Evolutionary conservation across 2,329 filamentous ascomycete genomes (phyloP).

Genomic region (Leptographium radiaticola): DNA sequence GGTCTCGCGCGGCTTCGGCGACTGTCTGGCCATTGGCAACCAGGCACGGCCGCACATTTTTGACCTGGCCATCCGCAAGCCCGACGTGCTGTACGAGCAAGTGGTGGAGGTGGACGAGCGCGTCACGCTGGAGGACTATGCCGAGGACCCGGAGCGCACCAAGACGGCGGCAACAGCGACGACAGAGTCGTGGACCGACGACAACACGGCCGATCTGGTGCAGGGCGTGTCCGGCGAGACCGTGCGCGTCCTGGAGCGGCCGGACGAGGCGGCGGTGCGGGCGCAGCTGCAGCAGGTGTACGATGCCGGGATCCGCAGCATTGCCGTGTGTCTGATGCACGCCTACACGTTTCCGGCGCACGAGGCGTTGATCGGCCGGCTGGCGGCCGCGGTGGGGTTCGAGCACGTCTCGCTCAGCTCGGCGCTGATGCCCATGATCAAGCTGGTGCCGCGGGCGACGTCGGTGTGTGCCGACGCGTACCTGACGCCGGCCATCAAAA

Average conservation of each 20-base stretch:
- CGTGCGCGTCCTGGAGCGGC: conserved; percentile 41
- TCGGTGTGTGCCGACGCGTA: conserved; percentile 66
- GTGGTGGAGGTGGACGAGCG: conserved; percentile 8
- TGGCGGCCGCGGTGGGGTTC: conserved; percentile 6
- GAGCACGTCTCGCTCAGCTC: neutral
- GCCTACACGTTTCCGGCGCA: conserved; percentile 10
- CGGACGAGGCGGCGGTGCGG: conserved; percentile 40
- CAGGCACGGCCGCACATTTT: conserved; percentile 7
- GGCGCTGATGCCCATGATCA: conserved; percentile 45
- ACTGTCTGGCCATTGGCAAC: conserved; percentile 5
- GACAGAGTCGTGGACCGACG: too few relatives aligned
- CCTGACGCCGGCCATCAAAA: conserved; percentile 56
- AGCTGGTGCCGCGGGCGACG: conserved; percentile 54
- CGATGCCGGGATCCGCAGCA: conserved; percentile 37
- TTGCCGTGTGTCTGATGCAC: conserved; percentile 23
- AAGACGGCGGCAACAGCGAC: neutral
- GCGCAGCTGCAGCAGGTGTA: conserved; percentile 46
- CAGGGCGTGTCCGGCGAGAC: conserved; percentile 48
- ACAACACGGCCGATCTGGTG: conserved; percentile 15
- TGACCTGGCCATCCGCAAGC: conserved; percentile 12
- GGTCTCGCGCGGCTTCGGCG: conserved; percentile 4
- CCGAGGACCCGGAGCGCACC: conserved; percentile 15
- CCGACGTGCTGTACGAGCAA: conserved; percentile 4
- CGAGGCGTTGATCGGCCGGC: conserved; percentile 6
- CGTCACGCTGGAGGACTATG: conserved; percentile 5